A percentile compares a stretch with the other conserved stretches of the same genome.
Evolutionary conservation across 139 green algal species (phyloP).

Genomic region (Klebsormidium nitens): DNA sequence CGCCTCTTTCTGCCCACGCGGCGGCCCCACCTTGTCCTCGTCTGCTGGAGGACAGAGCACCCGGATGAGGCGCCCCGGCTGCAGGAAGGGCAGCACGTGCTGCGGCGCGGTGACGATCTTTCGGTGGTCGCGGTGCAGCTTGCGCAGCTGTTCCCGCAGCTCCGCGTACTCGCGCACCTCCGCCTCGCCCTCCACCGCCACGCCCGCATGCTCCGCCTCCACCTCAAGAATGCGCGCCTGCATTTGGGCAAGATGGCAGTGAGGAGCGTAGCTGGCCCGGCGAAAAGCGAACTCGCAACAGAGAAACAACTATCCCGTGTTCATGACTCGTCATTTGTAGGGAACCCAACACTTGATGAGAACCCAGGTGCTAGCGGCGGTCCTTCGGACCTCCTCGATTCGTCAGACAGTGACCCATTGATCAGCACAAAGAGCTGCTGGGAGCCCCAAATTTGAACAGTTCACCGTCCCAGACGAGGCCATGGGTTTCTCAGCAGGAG

Average conservation of each 20-base stretch:
- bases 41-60: conserved; percentile 29
- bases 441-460: too few relatives aligned
- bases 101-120: conserved; percentile 41
- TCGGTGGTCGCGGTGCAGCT: conserved; percentile 38
- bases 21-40: background rate
- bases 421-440: too few relatives aligned
- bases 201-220: conserved; percentile 42
- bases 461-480: too few relatives aligned
- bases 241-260: too few relatives aligned
- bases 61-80: conserved; percentile 68
- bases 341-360: too few relatives aligned
- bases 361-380: background rate
- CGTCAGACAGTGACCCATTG: too few relatives aligned
- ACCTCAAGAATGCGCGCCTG: conserved; percentile 25
- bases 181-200: conserved; percentile 56
- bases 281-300: too few relatives aligned
- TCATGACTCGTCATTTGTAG: too few relatives aligned
- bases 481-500: too few relatives aligned
- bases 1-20: conserved; percentile 2
- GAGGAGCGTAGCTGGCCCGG: too few relatives aligned
- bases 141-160: conserved; percentile 33
- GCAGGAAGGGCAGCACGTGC: conserved; percentile 71
- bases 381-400: too few relatives aligned
- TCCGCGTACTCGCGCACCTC: conserved; percentile 47
- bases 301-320: too few relatives aligned